Evolutionary conservation across 768 basidiomycete genomes (phyloP).

Genomic region (Hortiboletus campestris): DNA sequence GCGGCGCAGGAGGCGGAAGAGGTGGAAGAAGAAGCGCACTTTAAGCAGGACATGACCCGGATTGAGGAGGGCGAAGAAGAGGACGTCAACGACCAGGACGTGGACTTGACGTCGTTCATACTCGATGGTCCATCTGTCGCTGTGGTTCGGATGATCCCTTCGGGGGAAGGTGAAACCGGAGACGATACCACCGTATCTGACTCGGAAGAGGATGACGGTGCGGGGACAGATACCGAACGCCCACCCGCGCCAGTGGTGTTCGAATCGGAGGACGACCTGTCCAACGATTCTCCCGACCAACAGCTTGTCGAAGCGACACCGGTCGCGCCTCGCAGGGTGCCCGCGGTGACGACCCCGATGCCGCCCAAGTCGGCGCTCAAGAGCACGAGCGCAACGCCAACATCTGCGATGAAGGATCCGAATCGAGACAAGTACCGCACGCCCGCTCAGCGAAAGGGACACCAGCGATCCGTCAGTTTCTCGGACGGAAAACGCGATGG

Average conservation of each 20-base stretch:
- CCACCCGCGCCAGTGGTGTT: slow-evolving; percentile 10
- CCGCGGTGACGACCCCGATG: slow-evolving; percentile 23
- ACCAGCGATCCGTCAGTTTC: slow-evolving; percentile 91
- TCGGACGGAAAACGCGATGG: slow-evolving; percentile 91
- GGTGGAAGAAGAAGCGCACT: slow-evolving; percentile 15
- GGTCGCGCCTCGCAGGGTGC: slow-evolving; percentile 12
- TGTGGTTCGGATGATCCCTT: slow-evolving; percentile 49
- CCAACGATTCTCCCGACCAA: slow-evolving; percentile 14
- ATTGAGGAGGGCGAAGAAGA: slow-evolving; percentile 49
- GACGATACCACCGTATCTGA: slow-evolving; percentile 42
- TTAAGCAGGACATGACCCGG: slow-evolving; percentile 28
- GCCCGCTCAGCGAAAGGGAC: slow-evolving; percentile 47
- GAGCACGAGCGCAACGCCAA: slow-evolving; percentile 50
- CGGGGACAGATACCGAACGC: slow-evolving; percentile 2
- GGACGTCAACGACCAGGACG: slow-evolving; percentile 56
- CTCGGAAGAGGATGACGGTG: slow-evolving; percentile 28
- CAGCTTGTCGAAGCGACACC: slow-evolving; percentile 19
- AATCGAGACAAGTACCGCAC: slow-evolving; percentile 50
- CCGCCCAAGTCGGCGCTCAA: slow-evolving; percentile 43
- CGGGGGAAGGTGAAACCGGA: slow-evolving; percentile 32
- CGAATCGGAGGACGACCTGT: slow-evolving; percentile 41
- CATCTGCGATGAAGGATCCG: slow-evolving; percentile 56
- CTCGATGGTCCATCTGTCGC: slow-evolving; percentile 62
- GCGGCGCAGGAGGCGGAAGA: slow-evolving; percentile 12
- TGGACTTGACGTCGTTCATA: slow-evolving; percentile 67